Evolutionary conservation across 2,329 filamentous ascomycete genomes (phyloP).

Genomic region (Phaeosphaeriaceae sp.): DNA sequence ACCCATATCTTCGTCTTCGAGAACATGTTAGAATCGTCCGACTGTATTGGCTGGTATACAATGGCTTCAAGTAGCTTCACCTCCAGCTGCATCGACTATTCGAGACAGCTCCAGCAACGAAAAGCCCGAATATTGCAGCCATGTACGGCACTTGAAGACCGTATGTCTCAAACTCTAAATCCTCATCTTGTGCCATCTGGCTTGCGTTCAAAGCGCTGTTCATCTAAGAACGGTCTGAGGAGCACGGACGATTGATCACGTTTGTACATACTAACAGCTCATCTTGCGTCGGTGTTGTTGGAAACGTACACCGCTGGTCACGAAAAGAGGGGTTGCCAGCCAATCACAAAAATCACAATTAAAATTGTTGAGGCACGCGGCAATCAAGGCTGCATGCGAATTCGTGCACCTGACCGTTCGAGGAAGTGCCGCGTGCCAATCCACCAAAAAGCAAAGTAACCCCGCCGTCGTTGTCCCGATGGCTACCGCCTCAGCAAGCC

Average conservation of each 20-base stretch:
- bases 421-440: conserved; percentile 19
- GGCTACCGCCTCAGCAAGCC: neutral
- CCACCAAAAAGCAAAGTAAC: conserved; percentile 21
- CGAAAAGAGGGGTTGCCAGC: conserved; percentile 33
- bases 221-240: conserved; percentile 4
- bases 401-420: conserved; percentile 41
- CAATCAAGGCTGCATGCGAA: conserved; percentile 38
- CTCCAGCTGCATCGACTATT: conserved; percentile 22
- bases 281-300: conserved; percentile 31
- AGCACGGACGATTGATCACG: conserved; percentile 12
- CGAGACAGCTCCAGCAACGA: conserved; percentile 9
- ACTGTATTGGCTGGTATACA: conserved; percentile 7
- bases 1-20: conserved; percentile 3
- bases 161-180: conserved; percentile 2
- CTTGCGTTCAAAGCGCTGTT: neutral
- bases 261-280: conserved; percentile 37
- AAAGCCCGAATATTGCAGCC: conserved; percentile 7
- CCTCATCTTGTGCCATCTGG: neutral
- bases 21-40: conserved; percentile 1
- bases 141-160: conserved; percentile 6
- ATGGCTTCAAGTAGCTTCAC: conserved; percentile 22
- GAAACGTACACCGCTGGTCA: conserved; percentile 34
- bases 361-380: conserved; percentile 36
- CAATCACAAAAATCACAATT: conserved; percentile 33
- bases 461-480: conserved; percentile 10